A percentile compares a stretch with the other conserved stretches of the same genome.
These are phyloP conservation scores for Colletotrichum godetiae DNA, from an alignment of 2,329 filamentous ascomycete species.

Conservation along the genomic window DNA sequence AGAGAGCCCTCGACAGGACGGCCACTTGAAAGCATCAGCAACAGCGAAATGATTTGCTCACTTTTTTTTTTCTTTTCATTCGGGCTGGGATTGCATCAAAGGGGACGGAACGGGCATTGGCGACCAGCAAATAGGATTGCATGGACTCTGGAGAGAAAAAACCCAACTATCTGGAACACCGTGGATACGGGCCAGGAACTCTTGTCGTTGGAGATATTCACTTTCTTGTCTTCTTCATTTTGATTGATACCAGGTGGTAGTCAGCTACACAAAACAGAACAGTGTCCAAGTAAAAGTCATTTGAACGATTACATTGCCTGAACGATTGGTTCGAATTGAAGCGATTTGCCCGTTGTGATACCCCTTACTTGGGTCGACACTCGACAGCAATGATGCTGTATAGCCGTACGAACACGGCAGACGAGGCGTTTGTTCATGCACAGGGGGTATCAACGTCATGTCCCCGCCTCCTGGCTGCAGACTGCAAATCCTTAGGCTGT, in stretches of 20 bases:
- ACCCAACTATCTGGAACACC: constrained; percentile 8
- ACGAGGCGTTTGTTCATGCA: not conserved
- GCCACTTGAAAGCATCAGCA: constrained; percentile 33
- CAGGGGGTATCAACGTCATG: not conserved
- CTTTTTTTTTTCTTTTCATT: not conserved
- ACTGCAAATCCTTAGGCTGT: not conserved
- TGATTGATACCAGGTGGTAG: constrained; percentile 31
- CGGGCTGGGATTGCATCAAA: constrained; percentile 27
- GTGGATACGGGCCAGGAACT: constrained; percentile 22
- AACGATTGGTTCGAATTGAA: no score
- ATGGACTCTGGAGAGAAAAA: constrained; percentile 21
- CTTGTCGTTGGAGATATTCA: constrained; percentile 8
- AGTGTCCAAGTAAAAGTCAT: constrained; percentile 6
- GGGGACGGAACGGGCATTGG: constrained; percentile 14
- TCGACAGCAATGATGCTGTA: not conserved
- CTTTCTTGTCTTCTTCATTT: not conserved
- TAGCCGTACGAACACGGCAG: not conserved
- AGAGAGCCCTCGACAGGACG: constrained; percentile 31
- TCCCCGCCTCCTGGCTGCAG: not conserved
- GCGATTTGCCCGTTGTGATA: not conserved
- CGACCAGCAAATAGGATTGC: constrained; percentile 33
- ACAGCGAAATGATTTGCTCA: constrained; percentile 30
- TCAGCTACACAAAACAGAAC: not conserved
- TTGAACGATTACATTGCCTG: not conserved
- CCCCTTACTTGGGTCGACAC: not conserved